Percentiles rank a stretch among this genome's conserved stretches.
These are phyloP conservation scores for Candida nonsorbophila DNA, from an alignment of 805 yeast genomes.

Conservation along the genomic window DNA sequence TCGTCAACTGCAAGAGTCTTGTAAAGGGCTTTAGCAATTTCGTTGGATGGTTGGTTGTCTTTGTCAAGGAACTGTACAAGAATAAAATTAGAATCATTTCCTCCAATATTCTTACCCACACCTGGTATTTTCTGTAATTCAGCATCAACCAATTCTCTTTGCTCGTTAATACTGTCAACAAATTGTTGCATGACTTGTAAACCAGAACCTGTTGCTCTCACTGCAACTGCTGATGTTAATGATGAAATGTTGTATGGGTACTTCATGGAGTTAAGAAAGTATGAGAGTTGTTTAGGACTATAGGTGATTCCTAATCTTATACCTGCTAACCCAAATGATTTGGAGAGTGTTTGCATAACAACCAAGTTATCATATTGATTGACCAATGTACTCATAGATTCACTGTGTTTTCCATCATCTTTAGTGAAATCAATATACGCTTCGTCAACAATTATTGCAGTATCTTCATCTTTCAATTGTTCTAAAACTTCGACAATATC, in stretches of 20 bases:
- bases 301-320: conserved; percentile 83
- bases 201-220: conserved; percentile 61
- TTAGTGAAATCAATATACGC: conserved; percentile 83
- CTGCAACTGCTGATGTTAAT: conserved; percentile 69
- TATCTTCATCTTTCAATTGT: conserved; percentile 56
- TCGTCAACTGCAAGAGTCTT: conserved; percentile 63
- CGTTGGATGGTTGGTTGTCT: conserved; percentile 60
- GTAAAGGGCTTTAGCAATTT: conserved; percentile 63
- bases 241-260: conserved; percentile 94
- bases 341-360: conserved; percentile 87
- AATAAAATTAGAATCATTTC: conserved; percentile 80
- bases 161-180: conserved; percentile 45
- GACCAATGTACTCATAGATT: conserved; percentile 70
- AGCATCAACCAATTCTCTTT: conserved; percentile 51
- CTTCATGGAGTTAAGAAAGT: conserved; percentile 79
- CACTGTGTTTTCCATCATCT: conserved; percentile 9
- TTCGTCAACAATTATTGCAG: conserved; percentile 84
- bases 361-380: conserved; percentile 77
- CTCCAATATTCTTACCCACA: conserved; percentile 75
- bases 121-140: conserved; percentile 54
- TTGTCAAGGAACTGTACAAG: conserved; percentile 65
- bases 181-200: conserved; percentile 52
- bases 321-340: conserved; percentile 95
- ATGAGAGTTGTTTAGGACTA: conserved; percentile 55
- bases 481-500: conserved; percentile 35